Base-by-base conservation (phyloP, 1,284 basidiomycete genomes). In the Malassezia globosa region DNA sequence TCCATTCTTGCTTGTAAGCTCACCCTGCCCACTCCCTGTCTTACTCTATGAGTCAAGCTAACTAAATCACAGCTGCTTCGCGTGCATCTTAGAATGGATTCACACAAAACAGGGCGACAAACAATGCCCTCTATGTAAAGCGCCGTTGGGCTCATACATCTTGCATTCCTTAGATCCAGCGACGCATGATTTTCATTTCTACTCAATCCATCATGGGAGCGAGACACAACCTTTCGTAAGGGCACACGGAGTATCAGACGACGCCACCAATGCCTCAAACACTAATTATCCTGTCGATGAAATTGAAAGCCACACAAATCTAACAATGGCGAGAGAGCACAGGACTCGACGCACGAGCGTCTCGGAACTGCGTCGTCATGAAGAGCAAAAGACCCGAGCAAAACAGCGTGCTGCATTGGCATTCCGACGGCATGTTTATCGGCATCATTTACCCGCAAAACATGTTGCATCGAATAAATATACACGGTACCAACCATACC, bases 401-500 rank as follows among this genome's bases (percentile, higher is more conserved):
- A 27, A 38, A 16, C 8, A 40, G 41, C 36, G 31, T 21, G 18
- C 26, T 8, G 45, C 50, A 1, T 33, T 52, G 0, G 18, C 36
- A 5, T 7, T 11, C 8, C 31, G 50, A 5, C 37, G 50, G 10
- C 24, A 26, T 16, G 21, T 52, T 4, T 52, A 52, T 18, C 45
- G 39, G 3, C 16, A 47, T 18, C 23, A 42, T 13, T 16, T 37
- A 5, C 47, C 37, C 19, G 50, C 50, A 7, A 52, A 52, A 27
- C 50, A 52, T 40, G 50, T 52, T 8, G 44, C 44, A 2, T 47
- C 44, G 3, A 52, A 52, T 22, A 44, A 45, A 6, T 52, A 42
- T 22, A 52, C 50, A 23, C 39, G 35, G n/a, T 52, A 52, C 27
- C 21, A 19, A 19, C 50, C 50, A 7, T 52, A 52, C 24, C 50